Percentiles rank a stretch among this genome's conserved stretches.
These are phyloP conservation scores for Fusarium globosum DNA, from an alignment of 2,329 filamentous ascomycete species.

Conservation along the genomic window DNA sequence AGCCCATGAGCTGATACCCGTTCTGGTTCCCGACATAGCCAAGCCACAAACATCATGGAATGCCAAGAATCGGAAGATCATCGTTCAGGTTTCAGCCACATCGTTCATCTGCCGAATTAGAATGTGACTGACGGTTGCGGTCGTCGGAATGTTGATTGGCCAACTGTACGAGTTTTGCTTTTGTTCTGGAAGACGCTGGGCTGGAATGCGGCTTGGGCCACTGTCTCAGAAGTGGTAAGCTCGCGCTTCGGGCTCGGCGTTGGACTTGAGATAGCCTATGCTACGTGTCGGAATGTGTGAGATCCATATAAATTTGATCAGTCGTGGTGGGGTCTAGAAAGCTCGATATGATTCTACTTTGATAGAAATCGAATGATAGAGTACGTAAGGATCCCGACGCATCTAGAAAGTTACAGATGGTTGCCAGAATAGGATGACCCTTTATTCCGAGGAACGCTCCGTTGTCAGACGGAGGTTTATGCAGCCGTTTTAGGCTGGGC, in stretches of 20 bases:
- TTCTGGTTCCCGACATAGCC: not conserved
- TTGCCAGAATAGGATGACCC: fast-evolving
- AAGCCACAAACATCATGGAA: conserved; percentile 1
- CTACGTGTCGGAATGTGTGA: not conserved
- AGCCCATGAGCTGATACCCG: not conserved
- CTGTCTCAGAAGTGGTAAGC: not conserved
- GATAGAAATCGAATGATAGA: fast-evolving
- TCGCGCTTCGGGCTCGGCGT: not conserved
- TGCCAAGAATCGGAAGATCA: not conserved
- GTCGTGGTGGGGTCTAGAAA: not conserved
- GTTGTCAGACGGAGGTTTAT: not conserved
- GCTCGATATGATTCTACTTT: not conserved
- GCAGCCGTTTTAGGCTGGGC: not conserved
- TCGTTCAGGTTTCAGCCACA: conserved; percentile 11
- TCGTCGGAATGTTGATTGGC: not conserved
- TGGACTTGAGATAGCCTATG: not conserved
- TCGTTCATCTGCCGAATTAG: not conserved
- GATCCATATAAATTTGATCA: too few species aligned
- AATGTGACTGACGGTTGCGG: conserved; percentile 7
- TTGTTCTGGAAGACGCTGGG: not conserved
- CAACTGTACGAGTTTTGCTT: not conserved
- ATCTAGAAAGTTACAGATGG: not conserved
- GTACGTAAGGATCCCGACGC: not conserved
- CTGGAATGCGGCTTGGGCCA: not conserved
- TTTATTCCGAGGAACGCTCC: not conserved